Conservation (phyloP, 805 yeast genomes). For the Ogataea nitratoaversa region DNA sequence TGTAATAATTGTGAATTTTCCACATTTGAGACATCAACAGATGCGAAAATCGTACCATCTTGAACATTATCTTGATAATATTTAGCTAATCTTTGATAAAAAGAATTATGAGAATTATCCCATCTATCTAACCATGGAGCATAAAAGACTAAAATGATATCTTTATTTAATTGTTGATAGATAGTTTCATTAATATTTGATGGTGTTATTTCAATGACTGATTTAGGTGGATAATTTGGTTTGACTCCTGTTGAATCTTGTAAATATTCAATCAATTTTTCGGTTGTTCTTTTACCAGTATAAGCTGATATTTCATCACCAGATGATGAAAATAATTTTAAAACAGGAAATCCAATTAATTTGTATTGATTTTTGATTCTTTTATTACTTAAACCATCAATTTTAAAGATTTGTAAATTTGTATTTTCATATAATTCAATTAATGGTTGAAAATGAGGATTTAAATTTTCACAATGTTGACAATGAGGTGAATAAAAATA, state of each 20-base stretch:
- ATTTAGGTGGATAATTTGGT: slow-evolving; percentile 29
- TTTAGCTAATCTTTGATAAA: slow-evolving; percentile 29
- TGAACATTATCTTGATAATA: slow-evolving; percentile 20
- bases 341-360: slow-evolving; percentile 44
- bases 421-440: slow-evolving; percentile 39
- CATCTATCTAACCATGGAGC: slow-evolving; percentile 35
- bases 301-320: slow-evolving; percentile 35
- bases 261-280: slow-evolving; percentile 29
- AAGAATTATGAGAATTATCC: slow-evolving; percentile 28
- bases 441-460: slow-evolving; percentile 42
- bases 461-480: slow-evolving; percentile 40
- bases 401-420: slow-evolving; percentile 31
- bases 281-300: slow-evolving; percentile 34
- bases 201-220: slow-evolving; percentile 11
- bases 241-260: slow-evolving; percentile 30
- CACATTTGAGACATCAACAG: slow-evolving; percentile 31
- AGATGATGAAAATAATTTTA: slow-evolving; percentile 40
- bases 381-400: slow-evolving; percentile 32
- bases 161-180: slow-evolving; percentile 12
- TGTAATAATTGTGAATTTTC: slow-evolving; percentile 25
- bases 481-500: slow-evolving; percentile 47
- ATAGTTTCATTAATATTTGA: slow-evolving; percentile 14
- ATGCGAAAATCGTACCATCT: slow-evolving; percentile 23
- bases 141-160: slow-evolving; percentile 30
- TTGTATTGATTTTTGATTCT: slow-evolving; percentile 36